phyloP scores from a whole-genome alignment of 1,284 basidiomycete genomes.

The Pulchroboletus neoregius region DNA sequence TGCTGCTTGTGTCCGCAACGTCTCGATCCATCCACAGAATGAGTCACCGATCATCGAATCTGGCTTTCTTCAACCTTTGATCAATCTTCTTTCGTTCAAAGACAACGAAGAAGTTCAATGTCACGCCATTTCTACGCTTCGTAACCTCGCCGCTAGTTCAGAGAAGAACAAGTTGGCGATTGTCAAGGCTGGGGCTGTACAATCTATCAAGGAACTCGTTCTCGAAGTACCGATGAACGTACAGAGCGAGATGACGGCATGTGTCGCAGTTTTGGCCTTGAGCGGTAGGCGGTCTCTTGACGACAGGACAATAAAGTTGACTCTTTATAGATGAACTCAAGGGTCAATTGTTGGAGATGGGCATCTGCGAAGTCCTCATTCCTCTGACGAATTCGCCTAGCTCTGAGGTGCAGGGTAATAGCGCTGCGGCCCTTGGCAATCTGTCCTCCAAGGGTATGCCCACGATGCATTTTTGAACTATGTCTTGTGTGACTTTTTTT shows the following conservation, averaged over 20 bases:
- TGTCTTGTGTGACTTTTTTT: neutral
- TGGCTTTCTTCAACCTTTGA: slow-evolving; percentile 94
- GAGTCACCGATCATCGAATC: slow-evolving; percentile 99
- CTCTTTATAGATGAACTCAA: slow-evolving; percentile 79
- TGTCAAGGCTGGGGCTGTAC: slow-evolving; percentile 97
- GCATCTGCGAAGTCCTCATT: slow-evolving; percentile 96
- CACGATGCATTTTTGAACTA: neutral
- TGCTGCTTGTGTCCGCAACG: slow-evolving; percentile 98
- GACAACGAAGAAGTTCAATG: slow-evolving; percentile 99
- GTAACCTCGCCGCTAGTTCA: slow-evolving; percentile 94
- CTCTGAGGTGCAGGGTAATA: slow-evolving; percentile 98
- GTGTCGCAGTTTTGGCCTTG: slow-evolving; percentile 90
- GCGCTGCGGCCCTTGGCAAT: slow-evolving; percentile 96
- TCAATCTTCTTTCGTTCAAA: slow-evolving; percentile 94
- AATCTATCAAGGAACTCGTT: slow-evolving; percentile 96
- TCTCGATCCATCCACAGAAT: slow-evolving; percentile 98
- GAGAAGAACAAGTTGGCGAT: slow-evolving; percentile 99
- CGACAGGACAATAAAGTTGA: slow-evolving; percentile 7
- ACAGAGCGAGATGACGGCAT: slow-evolving; percentile 99
- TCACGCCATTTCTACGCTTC: slow-evolving; percentile 97
- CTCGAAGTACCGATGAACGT: slow-evolving; percentile 94
- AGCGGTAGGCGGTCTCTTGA: slow-evolving; percentile 59
- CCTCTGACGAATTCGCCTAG: slow-evolving; percentile 94
- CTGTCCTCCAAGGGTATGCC: slow-evolving; percentile 88
- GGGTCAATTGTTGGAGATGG: slow-evolving; percentile 95